Base-by-base conservation (phyloP, 1,139 yeast genomes). In the Zygosaccharomyces sapae region DNA sequence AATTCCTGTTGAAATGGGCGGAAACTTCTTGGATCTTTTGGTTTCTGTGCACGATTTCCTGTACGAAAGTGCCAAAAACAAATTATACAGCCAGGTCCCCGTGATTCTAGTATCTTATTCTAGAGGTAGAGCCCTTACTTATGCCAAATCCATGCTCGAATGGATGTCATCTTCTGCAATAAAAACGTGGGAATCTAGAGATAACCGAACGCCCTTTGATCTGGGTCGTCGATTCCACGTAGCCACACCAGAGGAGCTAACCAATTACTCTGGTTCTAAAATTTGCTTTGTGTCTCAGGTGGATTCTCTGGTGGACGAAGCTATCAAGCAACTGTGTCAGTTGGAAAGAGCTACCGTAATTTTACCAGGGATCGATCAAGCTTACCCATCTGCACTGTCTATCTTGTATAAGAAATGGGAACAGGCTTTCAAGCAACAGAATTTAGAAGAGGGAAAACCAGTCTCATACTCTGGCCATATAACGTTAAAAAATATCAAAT, bases 161-260 rank as follows among this genome's bases (percentile, higher is more conserved):
- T 92, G 97, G 97, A 86, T 92, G 92, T 81, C 95, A 0, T 78
- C 90, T 1, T 76, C 81, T 24, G 76, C 89, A 37, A 77, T 87
- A 30, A 83, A 85, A 56, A 85, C 83, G 45, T 88, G 96, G 92
- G 96, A 87, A 56, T 71, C 75, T 9, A 75, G 80, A 54, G 81
- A 63, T 35, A 60, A 80, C 46, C 77, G 79, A 47, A 78, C 85
- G 2, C 96, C 97, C 5, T 70, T 70, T 53, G 86, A 83, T 57
- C 40, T 65, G 29, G 82, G 86, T 50, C 70, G 83, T 27, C 71
- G 80, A 60, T 79, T 79, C 51, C 80, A 80, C 65, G 71, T 83
- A 12, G 72, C 81, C 22, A 77, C 78, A 38, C 75, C 85, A 2
- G 72, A 71, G 33, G 94, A 86, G 45, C 66, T 87, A 43, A 60